Conservation (phyloP, 106 monocot species). For the Dendrobium huoshanense region DNA sequence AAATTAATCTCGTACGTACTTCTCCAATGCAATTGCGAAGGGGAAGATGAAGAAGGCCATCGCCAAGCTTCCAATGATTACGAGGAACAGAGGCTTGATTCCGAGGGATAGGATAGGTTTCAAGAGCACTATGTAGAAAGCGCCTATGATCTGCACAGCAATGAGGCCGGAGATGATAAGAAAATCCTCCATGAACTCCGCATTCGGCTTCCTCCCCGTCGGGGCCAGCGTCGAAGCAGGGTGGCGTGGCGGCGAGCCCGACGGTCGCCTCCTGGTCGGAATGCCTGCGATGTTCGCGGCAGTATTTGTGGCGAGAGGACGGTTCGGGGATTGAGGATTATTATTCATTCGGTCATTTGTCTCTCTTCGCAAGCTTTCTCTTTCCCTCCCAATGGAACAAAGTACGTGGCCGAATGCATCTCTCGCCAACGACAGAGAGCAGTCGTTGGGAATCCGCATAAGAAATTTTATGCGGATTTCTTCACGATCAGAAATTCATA, state of each 20-base stretch:
- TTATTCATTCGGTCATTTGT: neutral
- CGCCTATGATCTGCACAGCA: conserved; percentile 32
- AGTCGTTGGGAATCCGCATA: neutral
- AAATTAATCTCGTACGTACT: conserved; percentile 14
- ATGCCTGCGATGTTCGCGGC: conserved; percentile 2
- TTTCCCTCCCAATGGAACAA: neutral
- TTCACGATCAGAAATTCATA: neutral
- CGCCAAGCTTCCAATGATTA: conserved; percentile 31
- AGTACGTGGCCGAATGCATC: too few species aligned
- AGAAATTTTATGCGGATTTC: neutral
- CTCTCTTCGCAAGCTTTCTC: neutral
- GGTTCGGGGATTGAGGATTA: neutral
- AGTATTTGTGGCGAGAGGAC: conserved; percentile 4
- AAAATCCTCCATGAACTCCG: conserved; percentile 21
- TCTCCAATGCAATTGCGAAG: conserved; percentile 45
- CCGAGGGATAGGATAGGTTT: conserved; percentile 37
- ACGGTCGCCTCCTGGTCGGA: neutral
- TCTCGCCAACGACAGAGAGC: neutral
- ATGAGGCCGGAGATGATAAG: conserved; percentile 38
- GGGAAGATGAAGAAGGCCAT: conserved; percentile 45
- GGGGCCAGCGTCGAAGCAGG: neutral
- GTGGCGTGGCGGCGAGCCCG: neutral
- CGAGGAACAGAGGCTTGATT: conserved; percentile 45
- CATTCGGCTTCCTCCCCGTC: neutral
- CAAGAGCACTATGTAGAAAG: conserved; percentile 42